phyloP scores from a whole-genome alignment of 2,329 filamentous ascomycete species.

The Aspergillus fischeri region DNA sequence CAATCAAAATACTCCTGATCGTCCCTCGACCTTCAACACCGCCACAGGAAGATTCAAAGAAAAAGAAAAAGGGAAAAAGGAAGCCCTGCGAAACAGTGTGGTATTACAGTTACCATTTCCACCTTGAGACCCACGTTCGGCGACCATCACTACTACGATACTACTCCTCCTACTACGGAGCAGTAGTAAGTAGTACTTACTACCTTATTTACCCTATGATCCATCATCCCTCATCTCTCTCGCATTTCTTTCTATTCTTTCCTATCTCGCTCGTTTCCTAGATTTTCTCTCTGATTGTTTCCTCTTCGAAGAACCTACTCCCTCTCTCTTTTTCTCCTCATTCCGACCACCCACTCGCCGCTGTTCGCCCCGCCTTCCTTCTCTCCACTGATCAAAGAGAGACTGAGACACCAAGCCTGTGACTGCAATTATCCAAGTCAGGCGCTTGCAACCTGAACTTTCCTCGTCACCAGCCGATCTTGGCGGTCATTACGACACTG shows the following conservation, averaged over 20 bases:
- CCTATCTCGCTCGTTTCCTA: constrained; percentile 1
- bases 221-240: constrained; percentile 4
- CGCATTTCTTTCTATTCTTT: constrained; percentile 2
- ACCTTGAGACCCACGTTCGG: background rate
- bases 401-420: constrained; percentile 12
- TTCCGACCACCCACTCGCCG: background rate
- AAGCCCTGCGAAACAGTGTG: background rate
- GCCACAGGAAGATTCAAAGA: background rate
- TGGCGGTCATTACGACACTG: constrained; percentile 2
- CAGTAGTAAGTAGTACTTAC: constrained; percentile 2
- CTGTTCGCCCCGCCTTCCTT: background rate
- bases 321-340: background rate
- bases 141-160: background rate
- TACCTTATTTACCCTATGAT: constrained; percentile 10
- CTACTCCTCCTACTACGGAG: background rate
- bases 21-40: background rate
- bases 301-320: background rate
- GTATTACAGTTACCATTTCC: background rate
- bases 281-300: background rate
- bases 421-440: constrained; percentile 9
- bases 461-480: constrained; percentile 5
- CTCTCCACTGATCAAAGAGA: background rate
- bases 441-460: constrained; percentile 13
- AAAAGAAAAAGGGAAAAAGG: background rate
- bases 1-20: background rate